Conservation (phyloP, 176 grass and related monocot species). For the Echinochloa phyllopogon region DNA sequence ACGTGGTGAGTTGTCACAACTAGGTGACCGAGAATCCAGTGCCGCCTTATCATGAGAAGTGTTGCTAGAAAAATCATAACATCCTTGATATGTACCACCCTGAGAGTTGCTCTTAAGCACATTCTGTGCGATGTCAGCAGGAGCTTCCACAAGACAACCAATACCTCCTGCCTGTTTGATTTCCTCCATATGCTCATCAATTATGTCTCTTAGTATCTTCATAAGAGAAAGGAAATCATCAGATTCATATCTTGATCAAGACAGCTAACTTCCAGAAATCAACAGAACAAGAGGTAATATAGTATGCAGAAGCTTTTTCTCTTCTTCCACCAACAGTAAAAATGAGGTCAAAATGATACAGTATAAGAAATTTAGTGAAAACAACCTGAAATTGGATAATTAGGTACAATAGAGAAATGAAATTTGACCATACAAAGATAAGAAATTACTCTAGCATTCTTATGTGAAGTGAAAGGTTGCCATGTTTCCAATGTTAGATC, state of each 20-base stretch:
- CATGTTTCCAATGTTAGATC: neutral
- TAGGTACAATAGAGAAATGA: constrained; percentile 19
- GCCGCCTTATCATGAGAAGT: constrained; percentile 44
- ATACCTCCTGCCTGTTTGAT: constrained; percentile 82
- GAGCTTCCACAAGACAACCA: constrained; percentile 55
- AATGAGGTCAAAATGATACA: constrained; percentile 12
- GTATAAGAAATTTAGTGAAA: neutral
- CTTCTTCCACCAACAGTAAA: constrained; percentile 12
- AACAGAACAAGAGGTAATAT: constrained; percentile 18
- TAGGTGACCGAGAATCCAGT: constrained; percentile 45
- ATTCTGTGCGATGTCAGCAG: constrained; percentile 34
- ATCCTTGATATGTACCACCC: constrained; percentile 28
- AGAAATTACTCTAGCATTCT: constrained; percentile 9
- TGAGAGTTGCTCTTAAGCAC: constrained; percentile 34
- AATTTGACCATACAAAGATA: constrained; percentile 17
- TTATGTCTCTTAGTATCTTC: constrained; percentile 97
- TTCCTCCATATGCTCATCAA: constrained; percentile 96
- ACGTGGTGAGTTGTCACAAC: constrained; percentile 51
- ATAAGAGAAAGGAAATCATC: constrained; percentile 41
- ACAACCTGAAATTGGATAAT: constrained; percentile 12
- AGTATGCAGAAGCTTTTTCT: constrained; percentile 7
- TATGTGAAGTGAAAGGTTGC: neutral
- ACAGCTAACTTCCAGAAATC: constrained; percentile 31
- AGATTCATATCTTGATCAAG: constrained; percentile 39
- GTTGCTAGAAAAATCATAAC: constrained; percentile 36